Conservation (phyloP, 1,284 basidiomycete species). For the Naganishia liquefaciens region DNA sequence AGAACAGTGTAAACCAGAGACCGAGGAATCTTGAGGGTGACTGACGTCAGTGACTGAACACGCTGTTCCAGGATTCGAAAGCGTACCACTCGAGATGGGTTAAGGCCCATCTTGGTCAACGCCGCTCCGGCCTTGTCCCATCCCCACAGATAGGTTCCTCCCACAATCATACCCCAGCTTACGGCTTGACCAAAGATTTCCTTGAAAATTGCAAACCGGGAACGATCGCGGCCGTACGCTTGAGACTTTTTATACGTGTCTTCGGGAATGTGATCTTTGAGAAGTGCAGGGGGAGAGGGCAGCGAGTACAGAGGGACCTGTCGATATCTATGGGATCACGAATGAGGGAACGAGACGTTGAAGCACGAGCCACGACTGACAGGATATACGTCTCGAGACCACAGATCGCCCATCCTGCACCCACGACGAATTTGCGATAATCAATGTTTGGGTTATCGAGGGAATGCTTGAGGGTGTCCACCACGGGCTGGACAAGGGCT, state of each 20-base stretch:
- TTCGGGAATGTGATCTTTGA: slow-evolving; percentile 69
- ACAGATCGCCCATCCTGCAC: slow-evolving; percentile 74
- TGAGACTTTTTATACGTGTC: slow-evolving; percentile 87
- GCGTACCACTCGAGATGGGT: slow-evolving; percentile 40
- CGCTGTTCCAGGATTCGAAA: slow-evolving; percentile 25
- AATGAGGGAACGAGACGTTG: slow-evolving; percentile 7
- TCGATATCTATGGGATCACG: slow-evolving; percentile 61
- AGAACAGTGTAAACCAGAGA: slow-evolving; percentile 76
- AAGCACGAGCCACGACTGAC: slow-evolving; percentile 56
- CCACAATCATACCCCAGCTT: slow-evolving; percentile 71
- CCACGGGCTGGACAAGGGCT: slow-evolving; percentile 16
- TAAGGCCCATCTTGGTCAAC: slow-evolving; percentile 58
- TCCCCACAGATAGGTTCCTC: slow-evolving; percentile 68
- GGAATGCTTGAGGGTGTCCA: slow-evolving; percentile 21
- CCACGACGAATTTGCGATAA: slow-evolving; percentile 71
- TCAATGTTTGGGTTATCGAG: slow-evolving; percentile 57
- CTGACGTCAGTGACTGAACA: neutral
- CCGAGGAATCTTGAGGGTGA: slow-evolving; percentile 66
- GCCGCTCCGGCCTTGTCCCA: slow-evolving; percentile 49
- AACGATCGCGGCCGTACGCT: slow-evolving; percentile 86
- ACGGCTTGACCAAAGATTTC: slow-evolving; percentile 71
- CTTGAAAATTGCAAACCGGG: slow-evolving; percentile 75
- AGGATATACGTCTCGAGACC: slow-evolving; percentile 79
- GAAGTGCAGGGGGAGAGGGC: slow-evolving; percentile 70
- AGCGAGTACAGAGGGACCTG: slow-evolving; percentile 83